phyloP scores from a whole-genome alignment of 108 stramenopile genomes.

The Fistulifera solaris region DNA sequence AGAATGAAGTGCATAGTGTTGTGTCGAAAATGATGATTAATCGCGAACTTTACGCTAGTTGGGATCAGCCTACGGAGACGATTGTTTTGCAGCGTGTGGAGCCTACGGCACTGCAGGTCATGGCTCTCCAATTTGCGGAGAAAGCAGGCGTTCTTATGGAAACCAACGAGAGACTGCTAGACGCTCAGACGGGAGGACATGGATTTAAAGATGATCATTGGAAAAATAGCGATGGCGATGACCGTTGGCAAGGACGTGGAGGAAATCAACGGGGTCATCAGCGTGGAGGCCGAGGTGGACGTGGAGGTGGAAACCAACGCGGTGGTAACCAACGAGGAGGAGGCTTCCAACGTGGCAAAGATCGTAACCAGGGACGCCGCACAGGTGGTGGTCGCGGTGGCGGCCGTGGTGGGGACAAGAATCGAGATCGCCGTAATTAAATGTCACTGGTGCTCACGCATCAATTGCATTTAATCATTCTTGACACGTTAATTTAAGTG shows the following conservation, averaged over 20 bases:
- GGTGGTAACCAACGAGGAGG: slow-evolving; percentile 7
- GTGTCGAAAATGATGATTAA: slow-evolving; percentile 99
- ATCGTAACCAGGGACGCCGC: neutral
- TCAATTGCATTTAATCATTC: no score
- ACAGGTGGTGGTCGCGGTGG: slow-evolving; percentile 10
- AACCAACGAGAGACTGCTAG: slow-evolving; percentile 91
- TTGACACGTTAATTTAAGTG: no score
- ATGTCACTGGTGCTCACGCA: no score
- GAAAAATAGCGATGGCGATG: slow-evolving; percentile 41
- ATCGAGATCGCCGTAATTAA: no score
- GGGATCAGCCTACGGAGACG: slow-evolving; percentile 98
- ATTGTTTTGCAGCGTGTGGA: slow-evolving; percentile 84
- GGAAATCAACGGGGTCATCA: slow-evolving; percentile 14
- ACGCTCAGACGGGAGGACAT: slow-evolving; percentile 75
- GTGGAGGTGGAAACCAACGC: slow-evolving; percentile 15
- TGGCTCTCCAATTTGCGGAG: slow-evolving; percentile 90
- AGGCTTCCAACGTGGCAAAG: slow-evolving; percentile 1
- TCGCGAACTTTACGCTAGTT: slow-evolving; percentile 89
- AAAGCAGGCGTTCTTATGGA: slow-evolving; percentile 87
- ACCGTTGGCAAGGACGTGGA: slow-evolving; percentile 31
- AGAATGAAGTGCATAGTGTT: slow-evolving; percentile 82
- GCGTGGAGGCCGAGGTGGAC: slow-evolving; percentile 20
- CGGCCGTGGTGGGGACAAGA: slow-evolving; percentile 1
- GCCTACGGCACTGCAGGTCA: slow-evolving; percentile 79
- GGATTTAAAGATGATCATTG: slow-evolving; percentile 64